Evolutionary conservation across 1,284 basidiomycete genomes (phyloP).

Genomic region (Chondrostereum purpureum): DNA sequence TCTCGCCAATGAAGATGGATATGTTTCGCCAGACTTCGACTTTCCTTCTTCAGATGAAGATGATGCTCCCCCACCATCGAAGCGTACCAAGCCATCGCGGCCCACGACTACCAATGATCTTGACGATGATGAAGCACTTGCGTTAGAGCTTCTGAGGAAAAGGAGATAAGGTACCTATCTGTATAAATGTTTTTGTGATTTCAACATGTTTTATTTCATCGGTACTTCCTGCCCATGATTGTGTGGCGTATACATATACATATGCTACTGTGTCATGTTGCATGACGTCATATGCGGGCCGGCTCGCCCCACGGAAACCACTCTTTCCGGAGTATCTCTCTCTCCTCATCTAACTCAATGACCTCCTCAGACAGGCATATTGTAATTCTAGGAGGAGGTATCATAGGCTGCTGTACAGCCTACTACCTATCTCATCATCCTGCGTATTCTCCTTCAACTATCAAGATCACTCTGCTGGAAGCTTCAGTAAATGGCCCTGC

Average conservation of each 20-base stretch:
- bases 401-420: constrained; percentile 84
- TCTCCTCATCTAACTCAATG: too few relatives aligned
- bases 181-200: too few relatives aligned
- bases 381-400: constrained; percentile 44
- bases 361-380: constrained; percentile 24
- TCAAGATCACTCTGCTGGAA: constrained; percentile 69
- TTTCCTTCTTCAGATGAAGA: constrained; percentile 39
- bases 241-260: too few relatives aligned
- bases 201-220: too few relatives aligned
- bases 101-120: constrained; percentile 19
- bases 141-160: constrained; percentile 34
- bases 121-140: constrained; percentile 49
- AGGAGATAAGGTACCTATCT: not conserved
- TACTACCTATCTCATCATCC: constrained; percentile 68
- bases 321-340: too few relatives aligned
- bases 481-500: constrained; percentile 62
- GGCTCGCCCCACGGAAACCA: too few relatives aligned
- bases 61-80: constrained; percentile 29
- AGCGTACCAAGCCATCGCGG: constrained; percentile 26
- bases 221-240: too few relatives aligned
- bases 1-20: constrained; percentile 50
- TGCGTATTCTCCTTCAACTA: constrained; percentile 30
- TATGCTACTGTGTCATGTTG: too few relatives aligned
- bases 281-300: too few relatives aligned
- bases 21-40: constrained; percentile 70